These are phyloP conservation scores for Mucor plumbeus DNA, from an alignment of 371 early-diverging fungal genomes.

Conservation along the genomic window DNA sequence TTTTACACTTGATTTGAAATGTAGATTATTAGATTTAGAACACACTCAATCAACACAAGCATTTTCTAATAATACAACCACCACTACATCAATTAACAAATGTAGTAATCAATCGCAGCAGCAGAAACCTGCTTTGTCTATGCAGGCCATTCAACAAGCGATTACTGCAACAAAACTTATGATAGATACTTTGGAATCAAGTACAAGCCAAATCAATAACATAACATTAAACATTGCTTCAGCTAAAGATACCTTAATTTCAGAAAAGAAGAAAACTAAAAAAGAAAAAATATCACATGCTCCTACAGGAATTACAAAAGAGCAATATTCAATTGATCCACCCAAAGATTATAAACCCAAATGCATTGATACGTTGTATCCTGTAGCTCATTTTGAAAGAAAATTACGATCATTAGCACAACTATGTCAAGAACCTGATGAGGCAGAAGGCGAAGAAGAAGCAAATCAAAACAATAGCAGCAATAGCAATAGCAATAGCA, in stretches of 20 bases:
- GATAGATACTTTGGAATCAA: conserved; percentile 45
- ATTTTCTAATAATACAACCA: not conserved
- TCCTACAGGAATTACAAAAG: not conserved
- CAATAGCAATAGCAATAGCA: not conserved
- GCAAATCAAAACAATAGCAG: not conserved
- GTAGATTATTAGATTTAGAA: conserved; percentile 55
- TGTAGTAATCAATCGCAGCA: not conserved
- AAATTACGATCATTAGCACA: conserved; percentile 48
- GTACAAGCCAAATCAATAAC: conserved; percentile 26
- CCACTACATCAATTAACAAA: not conserved
- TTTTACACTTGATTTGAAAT: conserved; percentile 58
- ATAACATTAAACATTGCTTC: not conserved
- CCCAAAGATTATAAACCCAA: conserved; percentile 34
- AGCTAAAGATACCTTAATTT: not conserved
- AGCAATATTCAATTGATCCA: not conserved
- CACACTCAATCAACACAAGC: conserved; percentile 41
- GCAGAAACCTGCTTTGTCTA: conserved; percentile 26
- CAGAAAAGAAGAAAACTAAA: not conserved
- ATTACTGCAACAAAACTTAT: conserved; percentile 38
- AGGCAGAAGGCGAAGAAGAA: not conserved
- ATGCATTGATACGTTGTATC: conserved; percentile 47
- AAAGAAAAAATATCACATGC: not conserved
- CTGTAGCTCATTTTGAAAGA: conserved; percentile 48
- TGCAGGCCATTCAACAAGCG: conserved; percentile 47
- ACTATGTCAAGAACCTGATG: conserved; percentile 43